Evolutionary conservation across 768 basidiomycete species (phyloP), one percentile per base, ranked within the genome.

Genomic region (Phlegmacium glaucopus): DNA sequence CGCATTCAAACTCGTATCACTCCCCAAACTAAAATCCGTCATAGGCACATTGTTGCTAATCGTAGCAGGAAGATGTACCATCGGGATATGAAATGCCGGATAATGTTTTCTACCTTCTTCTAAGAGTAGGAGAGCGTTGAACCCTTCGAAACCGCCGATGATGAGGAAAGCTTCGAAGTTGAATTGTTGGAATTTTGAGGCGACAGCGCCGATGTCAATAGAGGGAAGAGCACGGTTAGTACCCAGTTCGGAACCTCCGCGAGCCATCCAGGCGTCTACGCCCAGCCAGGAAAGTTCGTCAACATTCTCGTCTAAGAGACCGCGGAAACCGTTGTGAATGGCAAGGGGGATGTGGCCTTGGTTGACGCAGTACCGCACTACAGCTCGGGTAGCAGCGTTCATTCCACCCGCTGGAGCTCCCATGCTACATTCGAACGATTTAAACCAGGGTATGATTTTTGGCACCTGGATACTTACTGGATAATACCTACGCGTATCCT

Each of bases 391-490:
- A 0, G 95, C 96, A 2, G 96, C 94, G 62, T 98, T 98, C 92
- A 98, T 97, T 8, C 96, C 96, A 39, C 95, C 95, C 2, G 96
- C 96, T 4, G 96, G 95, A 1, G 96, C 96, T 42, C 96, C 95
- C 61, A 94, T 85, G 60, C 94, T 95, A 55, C 30, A 37, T 47
- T 48, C 29, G 3, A 46, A 36, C 17, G n/a, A 44, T 39, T 18
- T n/a, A n/a, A 35, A 32, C 16, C 25, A 37, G 42, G 28, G 26
- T 39, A 25, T 13, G 18, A 1, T 6, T 55, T 28, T 48, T 15
- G 4, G 8, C 30, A 16, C 16, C 30, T 12, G 26, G 8, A 47
- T n/a, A 64, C 86, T 71, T 69, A 90, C 90, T 92, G 90, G 72
- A 92, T 83, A 50, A 93, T 85, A 1, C 82, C 89, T 41, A 92